Conservation (phyloP, 164 flowering plant species). For the Magnolia sinica region DNA sequence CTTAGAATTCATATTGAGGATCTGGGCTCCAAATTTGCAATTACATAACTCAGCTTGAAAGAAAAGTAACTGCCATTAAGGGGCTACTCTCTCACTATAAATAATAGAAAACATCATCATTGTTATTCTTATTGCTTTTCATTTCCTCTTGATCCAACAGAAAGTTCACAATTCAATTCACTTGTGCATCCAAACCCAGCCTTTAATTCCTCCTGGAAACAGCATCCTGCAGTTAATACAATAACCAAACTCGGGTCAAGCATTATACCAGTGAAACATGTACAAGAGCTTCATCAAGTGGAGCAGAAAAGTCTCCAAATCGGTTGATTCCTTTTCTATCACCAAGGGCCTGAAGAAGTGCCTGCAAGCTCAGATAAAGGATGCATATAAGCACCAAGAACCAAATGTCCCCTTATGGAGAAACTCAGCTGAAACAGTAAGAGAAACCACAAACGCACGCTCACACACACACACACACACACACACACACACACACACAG, state of each 20-base stretch:
- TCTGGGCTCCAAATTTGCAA: neutral
- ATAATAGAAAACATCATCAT: neutral
- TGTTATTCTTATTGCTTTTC: neutral
- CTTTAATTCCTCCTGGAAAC: too few species aligned
- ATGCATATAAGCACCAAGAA: neutral
- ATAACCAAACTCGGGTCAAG: neutral
- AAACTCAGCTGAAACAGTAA: too few species aligned
- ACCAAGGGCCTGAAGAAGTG: constrained; percentile 86
- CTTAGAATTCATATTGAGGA: neutral
- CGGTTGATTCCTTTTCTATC: constrained; percentile 91
- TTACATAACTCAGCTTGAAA: neutral
- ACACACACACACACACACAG: too few species aligned
- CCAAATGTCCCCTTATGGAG: too few species aligned
- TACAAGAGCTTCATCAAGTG: constrained; percentile 90
- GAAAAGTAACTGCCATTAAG: neutral
- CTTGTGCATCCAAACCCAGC: too few species aligned
- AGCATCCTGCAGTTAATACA: neutral
- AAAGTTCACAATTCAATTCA: too few species aligned
- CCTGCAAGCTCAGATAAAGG: constrained; percentile 36
- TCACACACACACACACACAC: too few species aligned
- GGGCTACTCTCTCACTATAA: too few species aligned
- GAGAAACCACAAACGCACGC: too few species aligned
- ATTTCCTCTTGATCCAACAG: neutral
- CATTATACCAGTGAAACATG: constrained; percentile 79
- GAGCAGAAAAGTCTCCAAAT: constrained; percentile 97